Percentiles rank a stretch among this genome's conserved stretches.
phyloP scores from a whole-genome alignment of 2,329 filamentous ascomycete species.

The Alternaria consortialis region DNA sequence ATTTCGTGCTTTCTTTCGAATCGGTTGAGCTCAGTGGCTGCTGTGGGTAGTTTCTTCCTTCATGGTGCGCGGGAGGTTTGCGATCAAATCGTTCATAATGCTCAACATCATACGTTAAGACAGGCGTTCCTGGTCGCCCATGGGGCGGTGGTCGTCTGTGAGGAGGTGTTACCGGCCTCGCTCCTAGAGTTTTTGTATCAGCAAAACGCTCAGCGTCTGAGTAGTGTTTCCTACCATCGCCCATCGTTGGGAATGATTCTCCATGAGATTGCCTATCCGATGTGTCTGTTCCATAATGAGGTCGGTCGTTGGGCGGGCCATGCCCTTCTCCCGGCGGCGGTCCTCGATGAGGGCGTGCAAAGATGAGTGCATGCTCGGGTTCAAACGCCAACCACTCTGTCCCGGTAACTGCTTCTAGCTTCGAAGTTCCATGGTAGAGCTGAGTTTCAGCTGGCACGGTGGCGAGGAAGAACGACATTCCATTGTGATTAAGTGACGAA shows the following conservation, averaged over 20 bases:
- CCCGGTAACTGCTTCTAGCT: conserved; percentile 58
- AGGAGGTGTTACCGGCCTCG: background rate
- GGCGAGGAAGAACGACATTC: conserved; percentile 75
- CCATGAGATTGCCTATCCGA: background rate
- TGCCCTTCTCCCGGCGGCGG: conserved; percentile 11
- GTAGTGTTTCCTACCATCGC: background rate
- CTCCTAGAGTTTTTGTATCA: background rate
- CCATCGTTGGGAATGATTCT: background rate
- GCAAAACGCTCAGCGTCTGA: background rate
- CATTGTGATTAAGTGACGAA: conserved; percentile 76
- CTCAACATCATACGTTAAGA: background rate
- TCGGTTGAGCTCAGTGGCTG: conserved; percentile 4
- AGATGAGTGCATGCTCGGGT: conserved; percentile 74
- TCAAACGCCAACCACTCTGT: conserved; percentile 81
- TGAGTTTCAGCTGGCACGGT: conserved; percentile 70
- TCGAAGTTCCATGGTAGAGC: conserved; percentile 71
- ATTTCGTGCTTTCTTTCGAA: background rate
- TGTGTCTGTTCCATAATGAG: no score
- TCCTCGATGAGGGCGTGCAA: conserved; percentile 45
- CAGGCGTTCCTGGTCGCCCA: background rate
- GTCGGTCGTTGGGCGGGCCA: background rate
- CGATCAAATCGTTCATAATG: background rate
- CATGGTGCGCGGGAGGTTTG: background rate
- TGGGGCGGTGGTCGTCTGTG: background rate
- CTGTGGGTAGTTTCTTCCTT: conserved; percentile 9